Base-by-base conservation (phyloP, 2,329 filamentous ascomycete genomes). In the Diplodia mutila region DNA sequence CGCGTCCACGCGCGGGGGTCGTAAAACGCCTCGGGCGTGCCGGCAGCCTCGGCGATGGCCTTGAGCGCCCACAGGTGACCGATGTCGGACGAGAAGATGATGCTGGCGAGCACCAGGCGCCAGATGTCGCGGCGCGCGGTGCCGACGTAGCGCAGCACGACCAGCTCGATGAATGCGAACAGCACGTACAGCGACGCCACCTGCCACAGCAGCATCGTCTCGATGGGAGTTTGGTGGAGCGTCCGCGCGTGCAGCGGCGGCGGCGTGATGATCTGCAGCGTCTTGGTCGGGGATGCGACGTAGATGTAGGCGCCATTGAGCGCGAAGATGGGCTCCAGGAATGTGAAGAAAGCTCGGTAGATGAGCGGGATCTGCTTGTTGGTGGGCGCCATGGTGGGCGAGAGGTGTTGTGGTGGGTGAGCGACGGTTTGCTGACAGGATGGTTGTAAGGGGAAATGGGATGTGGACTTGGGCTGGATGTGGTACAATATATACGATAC, bases 341-440 rank as follows among this genome's bases (percentile, higher is more conserved):
- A 72, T 18, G 71, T 73, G 68, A 76, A 75, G 71, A 74, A 75
- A 29, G 74, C 21, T 57, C 70, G 72, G 69, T 74, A 76, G 67
- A 72, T 69, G 63, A 69, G 42, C 18, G 69, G 70, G n/a, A 71
- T 69, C 3, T 9, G 25, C 8, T 48, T 46, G 18, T n/a, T n/a
- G 18, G 39, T 49, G 23, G 59, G 59, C 9, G 59, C 59, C 59
- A 63, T 63, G 11, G 9, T 51, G 42, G 1, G 12, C 1, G 29
- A 7, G 29, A n/a, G n/a, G n/a, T n/a, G 29, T 5, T 29, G 29
- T 8, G 29, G 29, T 29, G 29, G 29, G 29, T 29, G 29, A 8
- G 29, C 29, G 29, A 1, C 5, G 29, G 29, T 32, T 46, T 34
- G 32, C 11, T 34, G 32, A 34, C 32, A 9, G 32, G 32, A 34